Percentiles rank a stretch among this genome's conserved stretches.
These are phyloP conservation scores for Xylaria grammica DNA, from an alignment of 495 filamentous ascomycete species.

Conservation along the genomic window DNA sequence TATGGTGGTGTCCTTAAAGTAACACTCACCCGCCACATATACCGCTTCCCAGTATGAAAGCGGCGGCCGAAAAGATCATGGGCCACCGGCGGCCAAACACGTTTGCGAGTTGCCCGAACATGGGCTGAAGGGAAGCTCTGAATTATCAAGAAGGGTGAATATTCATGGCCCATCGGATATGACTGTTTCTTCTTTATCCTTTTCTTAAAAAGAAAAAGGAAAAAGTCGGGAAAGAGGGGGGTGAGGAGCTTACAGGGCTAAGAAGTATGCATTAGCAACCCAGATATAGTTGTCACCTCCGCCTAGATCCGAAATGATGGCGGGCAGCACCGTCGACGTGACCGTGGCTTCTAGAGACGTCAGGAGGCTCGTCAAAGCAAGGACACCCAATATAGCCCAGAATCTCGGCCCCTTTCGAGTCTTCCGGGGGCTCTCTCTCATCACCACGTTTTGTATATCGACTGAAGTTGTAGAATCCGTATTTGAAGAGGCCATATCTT, in stretches of 20 bases:
- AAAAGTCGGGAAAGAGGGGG: background rate
- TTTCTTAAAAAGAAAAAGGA: no score
- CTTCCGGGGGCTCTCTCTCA: background rate
- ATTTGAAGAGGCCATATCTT: background rate
- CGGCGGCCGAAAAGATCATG: slow-evolving; percentile 33
- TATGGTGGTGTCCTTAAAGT: background rate
- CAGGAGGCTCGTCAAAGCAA: slow-evolving; percentile 26
- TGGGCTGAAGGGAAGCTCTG: slow-evolving; percentile 53
- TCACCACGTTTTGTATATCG: background rate
- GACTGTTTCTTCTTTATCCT: background rate
- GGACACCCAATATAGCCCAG: slow-evolving; percentile 33
- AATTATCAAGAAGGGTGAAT: slow-evolving; percentile 6
- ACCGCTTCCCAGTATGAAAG: slow-evolving; percentile 45
- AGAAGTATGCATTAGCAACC: slow-evolving; percentile 68
- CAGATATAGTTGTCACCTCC: slow-evolving; percentile 44
- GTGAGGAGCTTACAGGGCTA: slow-evolving; percentile 52
- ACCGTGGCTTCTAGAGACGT: slow-evolving; percentile 51
- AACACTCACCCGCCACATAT: slow-evolving; percentile 32
- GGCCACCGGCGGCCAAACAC: slow-evolving; percentile 51
- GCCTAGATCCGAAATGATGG: slow-evolving; percentile 33
- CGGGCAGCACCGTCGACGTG: slow-evolving; percentile 45
- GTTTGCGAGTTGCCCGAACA: slow-evolving; percentile 42
- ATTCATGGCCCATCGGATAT: background rate
- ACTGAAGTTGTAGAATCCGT: background rate
- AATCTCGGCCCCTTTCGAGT: slow-evolving; percentile 24